These are phyloP conservation scores for Diaporthe vexans DNA, from an alignment of 2,329 filamentous ascomycete species.

Conservation along the genomic window DNA sequence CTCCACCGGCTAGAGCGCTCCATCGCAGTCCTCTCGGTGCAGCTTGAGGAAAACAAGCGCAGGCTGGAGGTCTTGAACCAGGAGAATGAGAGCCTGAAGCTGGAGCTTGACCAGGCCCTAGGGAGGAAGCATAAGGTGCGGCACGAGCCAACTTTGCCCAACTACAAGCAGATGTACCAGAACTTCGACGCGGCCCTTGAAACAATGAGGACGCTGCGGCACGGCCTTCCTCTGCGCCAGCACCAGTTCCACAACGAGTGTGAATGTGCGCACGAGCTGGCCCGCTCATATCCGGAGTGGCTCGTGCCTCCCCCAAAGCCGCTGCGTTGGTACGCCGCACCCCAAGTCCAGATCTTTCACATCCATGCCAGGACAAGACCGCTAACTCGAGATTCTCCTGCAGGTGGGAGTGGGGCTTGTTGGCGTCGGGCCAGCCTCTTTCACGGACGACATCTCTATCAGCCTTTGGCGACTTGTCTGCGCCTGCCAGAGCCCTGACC, in stretches of 20 bases:
- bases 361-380: background rate
- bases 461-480: background rate
- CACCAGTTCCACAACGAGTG: background rate
- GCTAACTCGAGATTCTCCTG: background rate
- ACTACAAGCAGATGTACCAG: constrained; percentile 23
- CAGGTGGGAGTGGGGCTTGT: constrained; percentile 12
- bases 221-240: background rate
- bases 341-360: background rate
- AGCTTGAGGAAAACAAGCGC: background rate
- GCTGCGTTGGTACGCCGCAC: background rate
- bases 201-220: constrained; percentile 5
- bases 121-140: constrained; percentile 7
- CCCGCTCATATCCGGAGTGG: constrained; percentile 3
- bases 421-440: background rate
- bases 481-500: background rate
- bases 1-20: constrained; percentile 21
- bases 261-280: background rate
- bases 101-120: constrained; percentile 6
- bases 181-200: constrained; percentile 18
- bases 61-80: background rate
- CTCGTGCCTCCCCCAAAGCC: constrained; percentile 12
- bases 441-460: background rate
- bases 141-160: background rate
- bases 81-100: background rate
- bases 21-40: background rate